phyloP scores from a whole-genome alignment of 441 rosid species.

The Gossypium laxum region DNA sequence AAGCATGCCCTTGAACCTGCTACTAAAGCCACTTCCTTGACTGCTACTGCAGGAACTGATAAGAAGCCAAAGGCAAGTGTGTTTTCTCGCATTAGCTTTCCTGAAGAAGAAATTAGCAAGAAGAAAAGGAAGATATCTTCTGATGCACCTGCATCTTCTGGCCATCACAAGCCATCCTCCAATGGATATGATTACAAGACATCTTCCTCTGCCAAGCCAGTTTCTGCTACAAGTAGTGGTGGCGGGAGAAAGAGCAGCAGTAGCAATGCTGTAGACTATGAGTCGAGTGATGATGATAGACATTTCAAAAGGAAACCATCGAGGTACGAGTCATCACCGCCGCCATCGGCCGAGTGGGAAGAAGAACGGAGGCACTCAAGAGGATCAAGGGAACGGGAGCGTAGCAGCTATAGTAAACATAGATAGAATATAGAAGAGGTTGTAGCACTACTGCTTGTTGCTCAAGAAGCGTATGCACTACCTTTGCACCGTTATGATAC shows the following conservation, averaged over 20 bases:
- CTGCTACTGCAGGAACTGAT: slow-evolving; percentile 26
- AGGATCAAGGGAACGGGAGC: slow-evolving; percentile 27
- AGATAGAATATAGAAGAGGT: slow-evolving; percentile 13
- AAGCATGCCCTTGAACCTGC: slow-evolving; percentile 21
- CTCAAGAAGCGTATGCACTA: background rate
- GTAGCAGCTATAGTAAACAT: slow-evolving; percentile 26
- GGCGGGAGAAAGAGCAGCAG: slow-evolving; percentile 26
- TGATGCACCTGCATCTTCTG: slow-evolving; percentile 11
- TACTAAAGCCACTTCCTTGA: slow-evolving; percentile 25
- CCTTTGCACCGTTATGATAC: background rate
- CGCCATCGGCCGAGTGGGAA: slow-evolving; percentile 31
- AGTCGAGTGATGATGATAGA: slow-evolving; percentile 79
- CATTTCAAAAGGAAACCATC: slow-evolving; percentile 89
- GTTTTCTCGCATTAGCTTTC: slow-evolving; percentile 88
- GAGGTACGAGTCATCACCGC: slow-evolving; percentile 56
- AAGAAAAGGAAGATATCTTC: slow-evolving; percentile 49
- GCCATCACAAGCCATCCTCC: slow-evolving; percentile 26
- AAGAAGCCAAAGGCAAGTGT: slow-evolving; percentile 55
- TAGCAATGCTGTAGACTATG: slow-evolving; percentile 41
- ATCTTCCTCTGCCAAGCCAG: slow-evolving; percentile 19
- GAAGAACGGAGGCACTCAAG: slow-evolving; percentile 33
- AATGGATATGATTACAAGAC: slow-evolving; percentile 32
- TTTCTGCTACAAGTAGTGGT: background rate
- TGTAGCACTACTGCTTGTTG: background rate
- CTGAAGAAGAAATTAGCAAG: slow-evolving; percentile 52